Conservation (phyloP, 2,329 filamentous ascomycete species). For the Ceratocystiopsis brevicomis region DNA sequence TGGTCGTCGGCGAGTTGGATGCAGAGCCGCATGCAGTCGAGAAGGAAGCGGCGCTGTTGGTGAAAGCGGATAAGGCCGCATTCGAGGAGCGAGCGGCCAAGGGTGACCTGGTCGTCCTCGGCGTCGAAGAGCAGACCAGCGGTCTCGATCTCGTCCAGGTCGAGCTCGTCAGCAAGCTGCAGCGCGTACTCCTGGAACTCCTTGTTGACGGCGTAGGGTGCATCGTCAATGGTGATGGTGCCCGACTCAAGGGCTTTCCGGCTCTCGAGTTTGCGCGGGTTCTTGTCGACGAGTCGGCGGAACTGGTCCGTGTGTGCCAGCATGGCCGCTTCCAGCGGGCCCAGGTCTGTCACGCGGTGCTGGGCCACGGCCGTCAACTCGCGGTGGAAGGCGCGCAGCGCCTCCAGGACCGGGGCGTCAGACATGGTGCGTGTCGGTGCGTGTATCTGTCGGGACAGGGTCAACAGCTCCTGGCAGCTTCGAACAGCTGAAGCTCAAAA, state of each 20-base stretch:
- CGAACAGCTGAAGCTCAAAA: neutral
- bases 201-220: conserved; percentile 64
- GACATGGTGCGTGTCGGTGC: conserved; percentile 35
- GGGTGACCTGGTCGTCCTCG: conserved; percentile 44
- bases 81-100: conserved; percentile 57
- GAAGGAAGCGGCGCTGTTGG: conserved; percentile 60
- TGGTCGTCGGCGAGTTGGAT: conserved; percentile 49
- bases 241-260: conserved; percentile 52
- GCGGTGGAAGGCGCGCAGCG: conserved; percentile 67
- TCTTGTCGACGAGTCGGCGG: conserved; percentile 54
- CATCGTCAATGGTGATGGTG: conserved; percentile 49
- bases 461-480: too few relatives aligned
- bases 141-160: conserved; percentile 77
- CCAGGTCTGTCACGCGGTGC: conserved; percentile 38
- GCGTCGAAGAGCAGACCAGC: conserved; percentile 58
- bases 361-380: conserved; percentile 65
- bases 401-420: conserved; percentile 51
- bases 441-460: too few relatives aligned
- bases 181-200: conserved; percentile 72
- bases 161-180: conserved; percentile 68
- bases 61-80: conserved; percentile 78
- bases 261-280: conserved; percentile 54
- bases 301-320: conserved; percentile 49
- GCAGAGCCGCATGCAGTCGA: conserved; percentile 69
- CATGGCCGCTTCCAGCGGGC: conserved; percentile 52